A percentile compares a stretch with the other conserved stretches of the same genome.
phyloP scores from a whole-genome alignment of 2,329 filamentous ascomycete genomes.

The Pseudopithomyces chartarum region DNA sequence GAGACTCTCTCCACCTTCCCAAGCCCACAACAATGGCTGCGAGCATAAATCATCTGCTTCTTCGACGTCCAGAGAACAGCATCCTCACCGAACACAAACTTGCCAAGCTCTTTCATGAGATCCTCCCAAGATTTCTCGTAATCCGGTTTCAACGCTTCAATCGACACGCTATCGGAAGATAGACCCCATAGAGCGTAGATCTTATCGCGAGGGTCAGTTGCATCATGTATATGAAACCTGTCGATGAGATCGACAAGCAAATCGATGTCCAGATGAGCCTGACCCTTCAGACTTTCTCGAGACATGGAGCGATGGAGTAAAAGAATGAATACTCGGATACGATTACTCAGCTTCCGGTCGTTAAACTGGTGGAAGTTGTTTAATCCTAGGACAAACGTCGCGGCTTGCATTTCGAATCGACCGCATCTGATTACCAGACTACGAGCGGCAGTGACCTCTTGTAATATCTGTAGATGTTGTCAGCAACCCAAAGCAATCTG shows the following conservation, averaged over 20 bases:
- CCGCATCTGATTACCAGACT: constrained; percentile 12
- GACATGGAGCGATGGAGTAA: not conserved
- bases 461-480: constrained; percentile 5
- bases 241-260: constrained; percentile 9
- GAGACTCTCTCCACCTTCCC: not conserved
- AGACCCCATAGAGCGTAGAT: constrained; percentile 11
- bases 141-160: constrained; percentile 2
- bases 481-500: not conserved
- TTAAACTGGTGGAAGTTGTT: not conserved
- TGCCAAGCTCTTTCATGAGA: not conserved
- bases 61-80: not conserved
- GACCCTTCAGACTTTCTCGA: not conserved
- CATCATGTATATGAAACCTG: constrained; percentile 8
- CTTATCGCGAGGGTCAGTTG: constrained; percentile 10
- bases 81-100: not conserved
- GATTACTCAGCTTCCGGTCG: not conserved
- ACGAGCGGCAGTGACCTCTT: constrained; percentile 15
- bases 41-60: not conserved
- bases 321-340: constrained; percentile 2
- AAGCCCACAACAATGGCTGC: not conserved
- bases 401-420: constrained; percentile 1
- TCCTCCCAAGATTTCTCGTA: not conserved
- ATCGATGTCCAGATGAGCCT: constrained; percentile 3
- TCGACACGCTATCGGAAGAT: not conserved
- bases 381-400: constrained; percentile 8